A percentile compares a stretch with the other conserved stretches of the same genome.
These are phyloP conservation scores for Sclerotinia subarctica DNA, from an alignment of 2,329 filamentous ascomycete genomes.

Conservation along the genomic window DNA sequence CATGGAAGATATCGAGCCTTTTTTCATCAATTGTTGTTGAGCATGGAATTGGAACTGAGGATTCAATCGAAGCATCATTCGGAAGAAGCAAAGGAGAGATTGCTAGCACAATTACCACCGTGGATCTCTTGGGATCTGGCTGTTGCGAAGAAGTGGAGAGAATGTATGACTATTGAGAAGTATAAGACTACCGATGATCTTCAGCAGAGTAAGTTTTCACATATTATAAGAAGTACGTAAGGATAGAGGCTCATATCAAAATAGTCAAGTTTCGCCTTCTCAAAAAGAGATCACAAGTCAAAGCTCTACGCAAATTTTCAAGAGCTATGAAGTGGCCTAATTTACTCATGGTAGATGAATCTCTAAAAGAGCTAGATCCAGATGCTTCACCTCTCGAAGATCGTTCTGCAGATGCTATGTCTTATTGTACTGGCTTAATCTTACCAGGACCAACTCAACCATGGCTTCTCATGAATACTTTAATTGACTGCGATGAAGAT, in stretches of 20 bases:
- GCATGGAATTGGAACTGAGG: constrained; percentile 67
- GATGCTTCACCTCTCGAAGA: constrained; percentile 55
- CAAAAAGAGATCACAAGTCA: constrained; percentile 64
- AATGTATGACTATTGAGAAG: constrained; percentile 64
- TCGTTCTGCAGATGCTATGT: constrained; percentile 68
- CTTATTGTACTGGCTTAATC: constrained; percentile 72
- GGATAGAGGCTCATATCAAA: constrained; percentile 19
- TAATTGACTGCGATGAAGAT: constrained; percentile 72
- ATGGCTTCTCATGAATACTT: constrained; percentile 74
- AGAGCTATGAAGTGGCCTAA: constrained; percentile 76
- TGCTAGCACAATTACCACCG: constrained; percentile 63
- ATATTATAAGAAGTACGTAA: not conserved
- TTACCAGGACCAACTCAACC: constrained; percentile 68
- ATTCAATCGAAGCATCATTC: constrained; percentile 61
- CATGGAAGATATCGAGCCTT: constrained; percentile 57
- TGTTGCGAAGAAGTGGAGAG: constrained; percentile 69
- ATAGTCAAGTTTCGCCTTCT: constrained; percentile 59
- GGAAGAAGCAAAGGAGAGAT: constrained; percentile 61
- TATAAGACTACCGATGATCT: constrained; percentile 51
- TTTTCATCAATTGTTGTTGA: constrained; percentile 74
- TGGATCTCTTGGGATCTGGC: constrained; percentile 71
- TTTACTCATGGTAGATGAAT: constrained; percentile 59
- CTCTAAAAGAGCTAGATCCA: constrained; percentile 53
- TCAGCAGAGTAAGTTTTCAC: constrained; percentile 46
- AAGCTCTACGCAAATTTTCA: constrained; percentile 66